Evolutionary conservation across 148 eudicot genomes (phyloP), one percentile per base, ranked within the genome.

Genomic region (Dysphania ambrosioides): DNA sequence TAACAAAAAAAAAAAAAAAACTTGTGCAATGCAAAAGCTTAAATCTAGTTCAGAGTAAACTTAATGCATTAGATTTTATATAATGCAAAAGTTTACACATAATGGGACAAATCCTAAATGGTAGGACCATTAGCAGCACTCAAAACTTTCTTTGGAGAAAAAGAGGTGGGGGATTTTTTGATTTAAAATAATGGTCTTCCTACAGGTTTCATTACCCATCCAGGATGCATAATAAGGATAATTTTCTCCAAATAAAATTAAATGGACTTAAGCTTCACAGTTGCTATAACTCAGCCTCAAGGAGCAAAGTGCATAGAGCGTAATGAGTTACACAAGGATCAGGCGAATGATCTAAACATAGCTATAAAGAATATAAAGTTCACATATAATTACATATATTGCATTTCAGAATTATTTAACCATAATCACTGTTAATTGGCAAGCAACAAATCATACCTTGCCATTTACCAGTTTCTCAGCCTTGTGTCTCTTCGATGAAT

Each of bases 391-490:
- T 15, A 10, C 42, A n/a, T n/a, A n/a, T n/a, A n/a, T n/a, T 60
- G 64, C 35, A 60, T 11, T 24, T n/a, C 7, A 23, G 29, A 4
- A 24, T n/a, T 6, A 58, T 24, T 2, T 2, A 23, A 7, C 13
- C 26, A 58, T 12, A 24, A 26, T 62, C 66, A 62, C n/a, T 62
- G 38, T 18, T 42, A 63, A 66, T 26, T 41, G 44, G 34, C n/a
- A 18, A 59, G 72, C 51, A 65, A 66, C 31, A 64, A 49, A 53
- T 57, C 62, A 76, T 86, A 94, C 98, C 97, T 83, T 88, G 65
- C 87, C 81, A 57, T 85, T 87, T 42, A 88, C 80, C 74, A 87
- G 84, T 87, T 94, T 94, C 77, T 85, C 96, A 1, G 79, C 86
- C 79, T 86, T 80, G 24, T 78, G 86, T 68, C 77, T 74, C 73